Conservation (phyloP, 2,329 filamentous ascomycete species). For the Metarhizium humberi region DNA sequence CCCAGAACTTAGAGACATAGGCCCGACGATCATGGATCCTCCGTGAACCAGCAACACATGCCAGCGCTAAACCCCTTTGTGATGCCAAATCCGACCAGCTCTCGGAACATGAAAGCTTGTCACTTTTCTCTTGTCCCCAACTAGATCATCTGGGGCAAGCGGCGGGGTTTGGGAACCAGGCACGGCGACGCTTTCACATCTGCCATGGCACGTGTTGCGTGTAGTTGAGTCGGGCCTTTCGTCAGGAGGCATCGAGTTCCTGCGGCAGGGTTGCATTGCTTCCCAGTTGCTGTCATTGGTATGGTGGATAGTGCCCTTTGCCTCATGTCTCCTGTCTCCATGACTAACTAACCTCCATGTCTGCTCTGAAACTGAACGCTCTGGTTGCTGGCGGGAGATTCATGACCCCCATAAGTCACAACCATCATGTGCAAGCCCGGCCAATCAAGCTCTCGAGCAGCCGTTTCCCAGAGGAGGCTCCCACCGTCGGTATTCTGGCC, state of each 20-base stretch:
- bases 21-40: neutral
- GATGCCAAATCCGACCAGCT: neutral
- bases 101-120: neutral
- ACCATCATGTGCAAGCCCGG: neutral
- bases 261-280: slow-evolving; percentile 3
- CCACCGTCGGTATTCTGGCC: neutral
- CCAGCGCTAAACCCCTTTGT: neutral
- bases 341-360: too few species aligned
- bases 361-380: neutral
- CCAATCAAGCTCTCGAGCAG: neutral
- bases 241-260: slow-evolving; percentile 7
- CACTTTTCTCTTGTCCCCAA: neutral
- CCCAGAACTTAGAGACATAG: neutral
- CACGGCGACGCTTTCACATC: neutral
- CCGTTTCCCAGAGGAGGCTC: neutral
- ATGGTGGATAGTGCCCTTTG: neutral
- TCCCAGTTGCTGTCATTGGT: neutral
- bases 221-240: slow-evolving; percentile 9
- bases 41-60: neutral
- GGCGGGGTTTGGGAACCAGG: neutral
- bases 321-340: neutral
- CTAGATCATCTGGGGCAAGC: neutral
- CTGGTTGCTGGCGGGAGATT: neutral
- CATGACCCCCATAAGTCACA: slow-evolving; percentile 4
- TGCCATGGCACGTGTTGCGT: slow-evolving; percentile 3